Conservation (phyloP, 1,284 basidiomycete species). For the Ceratobasidium papillatum region DNA sequence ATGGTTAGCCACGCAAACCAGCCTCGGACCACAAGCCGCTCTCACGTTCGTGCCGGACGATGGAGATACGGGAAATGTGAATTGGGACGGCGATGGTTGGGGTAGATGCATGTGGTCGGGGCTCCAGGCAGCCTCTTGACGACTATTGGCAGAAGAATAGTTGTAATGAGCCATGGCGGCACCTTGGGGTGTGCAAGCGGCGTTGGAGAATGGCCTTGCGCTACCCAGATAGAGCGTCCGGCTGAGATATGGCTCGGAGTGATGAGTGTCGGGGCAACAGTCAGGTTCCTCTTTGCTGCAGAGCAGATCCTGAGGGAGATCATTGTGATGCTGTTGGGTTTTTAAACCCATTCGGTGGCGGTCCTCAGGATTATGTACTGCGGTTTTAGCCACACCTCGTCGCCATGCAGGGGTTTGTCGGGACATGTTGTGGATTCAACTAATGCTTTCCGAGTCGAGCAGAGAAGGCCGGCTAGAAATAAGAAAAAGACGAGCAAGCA, state of each 20-base stretch:
- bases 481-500: neutral
- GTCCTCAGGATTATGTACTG: neutral
- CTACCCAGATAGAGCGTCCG: slow-evolving; percentile 6
- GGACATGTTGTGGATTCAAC: neutral
- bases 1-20: slow-evolving; percentile 2
- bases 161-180: neutral
- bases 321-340: neutral
- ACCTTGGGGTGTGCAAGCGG: neutral
- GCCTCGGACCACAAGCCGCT: neutral
- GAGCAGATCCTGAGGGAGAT: neutral
- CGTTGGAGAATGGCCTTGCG: neutral
- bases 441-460: neutral
- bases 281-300: neutral
- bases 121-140: neutral
- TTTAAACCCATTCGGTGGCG: neutral
- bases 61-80: neutral
- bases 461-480: too few species aligned
- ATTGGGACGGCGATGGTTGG: neutral
- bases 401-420: neutral
- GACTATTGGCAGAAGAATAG: neutral
- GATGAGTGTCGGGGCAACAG: neutral
- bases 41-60: neutral
- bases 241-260: neutral
- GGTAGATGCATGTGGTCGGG: neutral
- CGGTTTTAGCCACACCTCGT: neutral